These are phyloP conservation scores for Pyrenochaeta sp. DNA, from an alignment of 2,329 filamentous ascomycete genomes.

Conservation along the genomic window DNA sequence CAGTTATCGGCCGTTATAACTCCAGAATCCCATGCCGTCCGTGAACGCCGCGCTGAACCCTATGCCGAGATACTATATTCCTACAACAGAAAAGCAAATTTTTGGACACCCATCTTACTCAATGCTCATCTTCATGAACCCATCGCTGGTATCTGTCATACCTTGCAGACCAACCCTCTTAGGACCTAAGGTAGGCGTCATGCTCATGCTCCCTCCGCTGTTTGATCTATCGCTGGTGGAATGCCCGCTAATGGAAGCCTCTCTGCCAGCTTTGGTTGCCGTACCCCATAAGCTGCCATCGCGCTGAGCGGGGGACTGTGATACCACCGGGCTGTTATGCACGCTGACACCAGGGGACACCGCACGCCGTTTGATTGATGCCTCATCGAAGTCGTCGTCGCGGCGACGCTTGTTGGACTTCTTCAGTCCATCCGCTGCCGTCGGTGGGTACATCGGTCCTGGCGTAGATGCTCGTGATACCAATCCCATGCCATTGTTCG, in stretches of 20 bases:
- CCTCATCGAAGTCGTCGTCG: conserved; percentile 89
- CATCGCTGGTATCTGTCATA: conserved; percentile 95
- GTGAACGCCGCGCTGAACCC: conserved; percentile 40
- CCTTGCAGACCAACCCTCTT: conserved; percentile 72
- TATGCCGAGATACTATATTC: conserved; percentile 3
- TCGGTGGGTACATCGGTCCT: conserved; percentile 47
- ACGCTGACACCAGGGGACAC: conserved; percentile 91
- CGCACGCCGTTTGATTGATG: conserved; percentile 87
- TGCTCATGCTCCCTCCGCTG: conserved; percentile 58
- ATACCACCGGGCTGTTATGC: conserved; percentile 85
- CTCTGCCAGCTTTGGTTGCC: conserved; percentile 67
- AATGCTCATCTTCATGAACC: conserved; percentile 96
- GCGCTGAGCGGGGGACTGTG: conserved; percentile 80
- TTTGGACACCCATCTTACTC: conserved; percentile 62
- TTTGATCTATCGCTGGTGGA: conserved; percentile 59
- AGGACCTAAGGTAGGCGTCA: conserved; percentile 53
- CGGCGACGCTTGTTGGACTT: conserved; percentile 74
- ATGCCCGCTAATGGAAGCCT: conserved; percentile 62
- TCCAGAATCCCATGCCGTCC: background rate
- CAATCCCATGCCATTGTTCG: conserved; percentile 31
- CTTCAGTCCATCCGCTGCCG: conserved; percentile 53
- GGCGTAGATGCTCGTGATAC: conserved; percentile 49
- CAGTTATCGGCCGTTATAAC: conserved; percentile 9
- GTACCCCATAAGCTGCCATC: conserved; percentile 78
- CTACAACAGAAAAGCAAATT: conserved; percentile 4